Base-by-base conservation (phyloP, 371 early-diverging fungal genomes). In the Polyrhizophydium stewartii region DNA sequence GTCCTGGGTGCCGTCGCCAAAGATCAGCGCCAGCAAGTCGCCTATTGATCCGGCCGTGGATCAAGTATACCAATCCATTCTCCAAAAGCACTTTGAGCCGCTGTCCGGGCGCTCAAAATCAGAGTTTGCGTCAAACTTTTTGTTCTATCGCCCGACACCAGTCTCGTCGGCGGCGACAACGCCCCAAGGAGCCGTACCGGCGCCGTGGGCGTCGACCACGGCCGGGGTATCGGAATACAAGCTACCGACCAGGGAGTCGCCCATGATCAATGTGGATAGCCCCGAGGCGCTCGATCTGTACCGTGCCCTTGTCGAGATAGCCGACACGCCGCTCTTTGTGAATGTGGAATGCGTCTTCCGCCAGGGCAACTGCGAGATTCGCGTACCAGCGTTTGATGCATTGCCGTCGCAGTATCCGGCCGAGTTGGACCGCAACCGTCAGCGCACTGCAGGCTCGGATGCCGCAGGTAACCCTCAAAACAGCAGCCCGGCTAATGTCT, bases 271-370 rank as follows among this genome's bases (percentile, higher is more conserved):
- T 35, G 7, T 35, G 7, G 35, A 35, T 13, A 35, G 35, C 6
- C 24, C 45, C 5, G 45, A 45, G n/a, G 45, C 45, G 45, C 2
- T 45, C 45, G 24, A 45, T 5, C n/a, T 10, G n/a, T 45, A 45
- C 45, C 45, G 45, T 19, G 24, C 6, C 24, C 45, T 45, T 24
- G 45, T 74, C 7, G 70, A 68, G 30, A 62, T 60, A 17, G 66
- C 74, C 33, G 68, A 69, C 9, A 63, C 71, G 17, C 75, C 75
- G 1, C 59, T 75, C 16, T 66, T 75, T 35, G 43, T 87, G 53
- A 74, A 82, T 21, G 83, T 81, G 35, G 89, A 91, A 57, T 86
- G 84, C 55, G 79, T 78, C 0, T 80, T 89, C 56, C 69, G 75
- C 53, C 87, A 85, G 35, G 75, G 78, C 0, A 47, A 30, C 32